Conservation (phyloP, 768 basidiomycete species). For the Mycena latifolia region DNA sequence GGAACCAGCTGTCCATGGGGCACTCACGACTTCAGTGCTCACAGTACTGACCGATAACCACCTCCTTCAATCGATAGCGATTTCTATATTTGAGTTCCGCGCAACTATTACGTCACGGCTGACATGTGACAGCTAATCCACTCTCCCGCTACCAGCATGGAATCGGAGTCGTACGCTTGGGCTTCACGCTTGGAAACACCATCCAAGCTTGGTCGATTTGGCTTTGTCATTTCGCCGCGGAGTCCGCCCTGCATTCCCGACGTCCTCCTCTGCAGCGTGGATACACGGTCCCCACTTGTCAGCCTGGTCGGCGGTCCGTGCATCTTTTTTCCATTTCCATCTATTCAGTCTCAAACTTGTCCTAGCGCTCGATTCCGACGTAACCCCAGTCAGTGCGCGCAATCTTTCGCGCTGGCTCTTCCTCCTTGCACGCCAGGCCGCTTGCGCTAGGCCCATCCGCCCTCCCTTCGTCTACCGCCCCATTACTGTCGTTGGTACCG, state of each 20-base stretch:
- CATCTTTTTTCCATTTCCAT: slow-evolving; percentile 1
- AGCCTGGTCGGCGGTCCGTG: slow-evolving; percentile 6
- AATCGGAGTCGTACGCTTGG: too few relatives aligned
- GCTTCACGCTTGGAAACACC: background rate
- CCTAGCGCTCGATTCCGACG: slow-evolving; percentile 19
- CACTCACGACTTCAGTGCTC: too few relatives aligned
- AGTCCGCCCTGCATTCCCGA: slow-evolving; percentile 14
- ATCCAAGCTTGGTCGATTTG: slow-evolving; percentile 5
- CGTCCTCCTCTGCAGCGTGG: slow-evolving; percentile 15
- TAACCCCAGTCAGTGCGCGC: slow-evolving; percentile 24
- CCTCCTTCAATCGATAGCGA: too few relatives aligned
- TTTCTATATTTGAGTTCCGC: too few relatives aligned
- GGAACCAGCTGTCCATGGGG: slow-evolving; percentile 6
- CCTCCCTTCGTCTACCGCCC: slow-evolving; percentile 26
- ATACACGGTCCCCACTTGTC: slow-evolving; percentile 6
- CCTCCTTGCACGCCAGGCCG: slow-evolving; percentile 13
- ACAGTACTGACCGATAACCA: background rate
- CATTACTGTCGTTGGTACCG: slow-evolving; percentile 18
- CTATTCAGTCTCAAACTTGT: background rate
- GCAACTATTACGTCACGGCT: background rate
- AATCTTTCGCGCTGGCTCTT: slow-evolving; percentile 28
- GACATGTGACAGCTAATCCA: background rate
- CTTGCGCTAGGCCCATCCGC: slow-evolving; percentile 16
- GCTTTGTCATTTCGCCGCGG: slow-evolving; percentile 13
- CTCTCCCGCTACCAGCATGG: too few relatives aligned